Evolutionary conservation across 2,329 filamentous ascomycete species (phyloP).

Genomic region (Magnaporthiopsis incrustans): DNA sequence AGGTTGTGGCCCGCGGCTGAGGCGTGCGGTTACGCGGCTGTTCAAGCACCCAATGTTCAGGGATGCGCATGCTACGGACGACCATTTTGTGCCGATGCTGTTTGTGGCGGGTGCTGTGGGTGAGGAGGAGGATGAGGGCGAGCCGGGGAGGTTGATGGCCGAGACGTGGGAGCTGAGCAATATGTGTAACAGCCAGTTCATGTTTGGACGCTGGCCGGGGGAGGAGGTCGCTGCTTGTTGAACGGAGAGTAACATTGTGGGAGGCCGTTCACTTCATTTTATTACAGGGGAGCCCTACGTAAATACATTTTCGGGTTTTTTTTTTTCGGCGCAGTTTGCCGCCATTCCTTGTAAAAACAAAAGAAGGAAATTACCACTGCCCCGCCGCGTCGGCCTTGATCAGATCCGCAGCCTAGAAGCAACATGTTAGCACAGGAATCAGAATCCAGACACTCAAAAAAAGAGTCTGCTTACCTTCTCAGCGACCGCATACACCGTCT

Average conservation of each 20-base stretch:
- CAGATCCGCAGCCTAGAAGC: constrained; percentile 13
- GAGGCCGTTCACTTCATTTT: no score
- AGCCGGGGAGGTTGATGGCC: constrained; percentile 36
- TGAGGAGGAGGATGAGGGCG: constrained; percentile 34
- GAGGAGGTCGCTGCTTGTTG: neutral
- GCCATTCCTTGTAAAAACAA: no score
- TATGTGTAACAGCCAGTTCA: constrained; percentile 56
- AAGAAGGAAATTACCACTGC: no score
- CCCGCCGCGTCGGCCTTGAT: constrained; percentile 9
- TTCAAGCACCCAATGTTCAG: constrained; percentile 62
- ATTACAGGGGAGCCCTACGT: no score
- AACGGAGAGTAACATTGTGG: no score
- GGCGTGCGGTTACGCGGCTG: constrained; percentile 48
- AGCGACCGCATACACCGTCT: constrained; percentile 19
- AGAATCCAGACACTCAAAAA: no score
- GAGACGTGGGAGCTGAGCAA: constrained; percentile 61
- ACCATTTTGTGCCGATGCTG: constrained; percentile 59
- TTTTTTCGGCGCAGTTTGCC: no score
- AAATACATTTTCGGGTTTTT: no score
- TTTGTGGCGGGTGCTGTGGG: constrained; percentile 54
- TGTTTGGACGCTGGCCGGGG: constrained; percentile 32
- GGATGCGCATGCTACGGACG: constrained; percentile 62
- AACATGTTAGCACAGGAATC: neutral
- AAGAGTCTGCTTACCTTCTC: constrained; percentile 17
- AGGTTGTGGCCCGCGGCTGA: constrained; percentile 44